Conservation (phyloP, 305 asterid species). For the Fraxinus ornus region DNA sequence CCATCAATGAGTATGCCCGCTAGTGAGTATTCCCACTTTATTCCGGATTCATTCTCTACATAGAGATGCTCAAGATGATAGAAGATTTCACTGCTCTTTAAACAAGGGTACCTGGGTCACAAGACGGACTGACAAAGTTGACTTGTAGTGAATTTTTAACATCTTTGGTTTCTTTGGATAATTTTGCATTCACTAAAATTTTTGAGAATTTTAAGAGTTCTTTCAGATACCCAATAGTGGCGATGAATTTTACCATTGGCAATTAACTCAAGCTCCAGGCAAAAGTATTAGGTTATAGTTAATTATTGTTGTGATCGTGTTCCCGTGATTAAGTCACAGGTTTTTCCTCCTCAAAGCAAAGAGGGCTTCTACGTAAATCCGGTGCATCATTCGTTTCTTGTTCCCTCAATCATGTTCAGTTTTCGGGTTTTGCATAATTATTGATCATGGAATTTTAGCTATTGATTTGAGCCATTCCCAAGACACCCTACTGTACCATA, state of each 20-base stretch:
- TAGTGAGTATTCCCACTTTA: not conserved
- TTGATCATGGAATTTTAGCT: not conserved
- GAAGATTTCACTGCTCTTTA: not conserved
- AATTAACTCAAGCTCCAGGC: not conserved
- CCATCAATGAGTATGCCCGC: not conserved
- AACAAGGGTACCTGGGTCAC: not conserved
- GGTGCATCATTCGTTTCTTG: not conserved
- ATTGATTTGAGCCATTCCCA: not conserved
- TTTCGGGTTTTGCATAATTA: not conserved
- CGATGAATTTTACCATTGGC: not conserved
- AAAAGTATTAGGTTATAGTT: not conserved
- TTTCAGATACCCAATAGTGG: not conserved
- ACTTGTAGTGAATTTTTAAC: not conserved
- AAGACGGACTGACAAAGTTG: not conserved
- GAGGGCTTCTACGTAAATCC: not conserved
- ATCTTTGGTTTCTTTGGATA: not conserved
- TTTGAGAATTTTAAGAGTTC: not conserved
- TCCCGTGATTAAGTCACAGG: not conserved
- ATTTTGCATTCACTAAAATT: not conserved
- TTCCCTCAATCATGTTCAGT: not conserved
- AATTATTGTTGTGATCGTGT: not conserved
- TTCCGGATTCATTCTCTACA: not conserved
- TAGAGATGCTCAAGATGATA: not conserved
- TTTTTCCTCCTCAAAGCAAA: not conserved
- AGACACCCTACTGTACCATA: not conserved